These are phyloP conservation scores for Nepenthes alata DNA, from an alignment of 179 eudicot genomes.

Conservation along the genomic window DNA sequence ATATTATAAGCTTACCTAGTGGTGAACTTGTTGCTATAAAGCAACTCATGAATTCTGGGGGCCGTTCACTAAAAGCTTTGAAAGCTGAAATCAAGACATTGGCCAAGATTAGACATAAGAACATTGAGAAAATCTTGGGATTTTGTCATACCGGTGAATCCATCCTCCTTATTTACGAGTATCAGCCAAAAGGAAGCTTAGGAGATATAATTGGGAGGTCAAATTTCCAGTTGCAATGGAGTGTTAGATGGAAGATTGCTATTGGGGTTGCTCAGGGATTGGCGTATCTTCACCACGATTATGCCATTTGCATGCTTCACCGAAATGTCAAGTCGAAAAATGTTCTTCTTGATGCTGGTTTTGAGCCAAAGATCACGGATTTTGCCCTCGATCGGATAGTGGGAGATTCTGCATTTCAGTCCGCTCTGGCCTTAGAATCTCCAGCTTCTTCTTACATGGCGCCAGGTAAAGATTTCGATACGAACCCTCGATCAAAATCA, in stretches of 20 bases:
- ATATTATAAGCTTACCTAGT: slow-evolving; percentile 58
- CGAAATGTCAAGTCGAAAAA: slow-evolving; percentile 61
- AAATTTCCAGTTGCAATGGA: slow-evolving; percentile 50
- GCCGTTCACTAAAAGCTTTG: slow-evolving; percentile 41
- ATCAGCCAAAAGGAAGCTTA: slow-evolving; percentile 58
- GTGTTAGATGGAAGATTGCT: slow-evolving; percentile 50
- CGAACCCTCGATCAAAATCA: background rate
- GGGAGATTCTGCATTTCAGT: slow-evolving; percentile 38
- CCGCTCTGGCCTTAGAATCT: slow-evolving; percentile 38
- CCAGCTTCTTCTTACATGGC: slow-evolving; percentile 46
- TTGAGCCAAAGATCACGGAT: slow-evolving; percentile 66
- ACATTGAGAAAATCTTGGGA: slow-evolving; percentile 54
- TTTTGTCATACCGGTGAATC: slow-evolving; percentile 57
- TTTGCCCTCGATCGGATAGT: slow-evolving; percentile 43
- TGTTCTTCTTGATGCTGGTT: slow-evolving; percentile 56
- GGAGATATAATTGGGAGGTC: slow-evolving; percentile 52
- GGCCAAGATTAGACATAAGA: slow-evolving; percentile 79
- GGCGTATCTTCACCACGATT: slow-evolving; percentile 76
- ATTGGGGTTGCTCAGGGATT: slow-evolving; percentile 78
- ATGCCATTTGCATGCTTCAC: slow-evolving; percentile 55
- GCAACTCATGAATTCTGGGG: slow-evolving; percentile 38
- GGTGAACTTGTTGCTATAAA: slow-evolving; percentile 76
- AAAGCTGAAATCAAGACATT: slow-evolving; percentile 68
- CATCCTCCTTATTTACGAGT: slow-evolving; percentile 58
- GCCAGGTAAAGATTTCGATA: slow-evolving; percentile 34